phyloP scores from a whole-genome alignment of 441 rosid species.

The Gossypium lobatum region DNA sequence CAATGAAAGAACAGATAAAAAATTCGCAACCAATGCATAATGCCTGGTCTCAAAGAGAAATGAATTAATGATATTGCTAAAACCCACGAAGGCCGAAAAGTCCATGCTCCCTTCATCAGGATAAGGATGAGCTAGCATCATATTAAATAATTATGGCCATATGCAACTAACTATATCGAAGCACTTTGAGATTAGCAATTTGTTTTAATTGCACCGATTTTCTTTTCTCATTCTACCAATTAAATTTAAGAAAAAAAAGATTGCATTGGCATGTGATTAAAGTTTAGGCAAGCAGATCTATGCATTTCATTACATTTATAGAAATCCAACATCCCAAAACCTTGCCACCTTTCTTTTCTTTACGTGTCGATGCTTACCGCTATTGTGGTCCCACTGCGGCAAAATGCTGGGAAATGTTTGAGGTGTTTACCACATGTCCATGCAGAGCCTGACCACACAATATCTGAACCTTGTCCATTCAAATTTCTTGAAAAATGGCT shows the following conservation, averaged over 20 bases:
- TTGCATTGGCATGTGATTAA: background rate
- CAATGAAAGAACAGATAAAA: background rate
- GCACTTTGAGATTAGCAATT: background rate
- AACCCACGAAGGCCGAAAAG: background rate
- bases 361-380: slow-evolving; percentile 43
- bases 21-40: slow-evolving; percentile 4
- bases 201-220: background rate
- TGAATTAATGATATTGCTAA: background rate
- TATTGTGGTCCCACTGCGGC: slow-evolving; percentile 76
- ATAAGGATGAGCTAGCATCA: slow-evolving; percentile 1
- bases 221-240: background rate
- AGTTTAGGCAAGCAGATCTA: background rate
- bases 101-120: background rate
- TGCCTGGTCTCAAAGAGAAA: background rate
- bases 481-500: slow-evolving; percentile 43
- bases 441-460: slow-evolving; percentile 76
- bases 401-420: slow-evolving; percentile 82
- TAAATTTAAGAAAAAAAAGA: background rate
- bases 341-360: background rate
- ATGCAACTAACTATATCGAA: background rate
- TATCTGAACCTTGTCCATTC: slow-evolving; percentile 56
- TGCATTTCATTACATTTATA: background rate
- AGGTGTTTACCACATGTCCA: slow-evolving; percentile 93
- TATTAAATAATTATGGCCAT: background rate
- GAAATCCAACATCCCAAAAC: background rate